These are phyloP conservation scores for Effrenium voratum DNA, from an alignment of 73 alveolate species.

Conservation along the genomic window DNA sequence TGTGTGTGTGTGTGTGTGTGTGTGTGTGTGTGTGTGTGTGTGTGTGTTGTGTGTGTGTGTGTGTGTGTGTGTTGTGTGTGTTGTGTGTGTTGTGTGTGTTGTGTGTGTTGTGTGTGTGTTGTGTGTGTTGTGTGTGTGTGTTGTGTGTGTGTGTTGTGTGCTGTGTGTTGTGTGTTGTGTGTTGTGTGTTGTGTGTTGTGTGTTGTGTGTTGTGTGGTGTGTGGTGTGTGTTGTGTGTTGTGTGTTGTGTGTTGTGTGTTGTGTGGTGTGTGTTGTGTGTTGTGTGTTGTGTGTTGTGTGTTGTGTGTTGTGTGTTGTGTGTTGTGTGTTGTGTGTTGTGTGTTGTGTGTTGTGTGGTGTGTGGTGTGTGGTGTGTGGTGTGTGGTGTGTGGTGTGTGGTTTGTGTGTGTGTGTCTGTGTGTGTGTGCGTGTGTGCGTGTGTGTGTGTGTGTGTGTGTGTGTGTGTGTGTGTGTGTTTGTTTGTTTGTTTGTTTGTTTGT, in stretches of 20 bases:
- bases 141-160: constrained; percentile 21
- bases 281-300: background rate
- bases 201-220: background rate
- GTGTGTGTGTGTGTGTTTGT: background rate
- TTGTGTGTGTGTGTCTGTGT: background rate
- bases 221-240: constrained; percentile 3
- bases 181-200: background rate
- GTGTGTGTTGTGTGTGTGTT: constrained; percentile 49
- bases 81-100: background rate
- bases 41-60: constrained; percentile 55
- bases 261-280: background rate
- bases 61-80: background rate
- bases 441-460: background rate
- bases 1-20: constrained; percentile 50
- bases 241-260: background rate
- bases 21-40: constrained; percentile 53
- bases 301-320: background rate
- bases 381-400: background rate
- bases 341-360: background rate
- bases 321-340: background rate
- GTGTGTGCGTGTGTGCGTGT: background rate
- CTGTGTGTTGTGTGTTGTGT: background rate
- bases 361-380: background rate
- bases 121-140: constrained; percentile 38
- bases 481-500: background rate